These are phyloP conservation scores for Sphagnum magellanicum DNA, from an alignment of 228 moss, liverwort and hornwort species.

Conservation along the genomic window DNA sequence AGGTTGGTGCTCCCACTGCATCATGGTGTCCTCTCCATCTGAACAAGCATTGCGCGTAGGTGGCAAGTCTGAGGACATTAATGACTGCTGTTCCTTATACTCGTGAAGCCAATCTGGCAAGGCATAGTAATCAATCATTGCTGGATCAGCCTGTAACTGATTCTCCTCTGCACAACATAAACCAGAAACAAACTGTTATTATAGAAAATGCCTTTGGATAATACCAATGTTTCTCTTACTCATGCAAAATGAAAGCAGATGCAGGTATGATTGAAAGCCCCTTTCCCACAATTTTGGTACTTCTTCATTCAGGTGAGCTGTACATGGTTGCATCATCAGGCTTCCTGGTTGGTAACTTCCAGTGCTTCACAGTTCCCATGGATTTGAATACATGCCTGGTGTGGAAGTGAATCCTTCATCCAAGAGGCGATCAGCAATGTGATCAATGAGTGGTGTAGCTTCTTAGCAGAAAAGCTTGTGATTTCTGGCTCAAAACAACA, in stretches of 20 bases:
- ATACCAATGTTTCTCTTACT: neutral
- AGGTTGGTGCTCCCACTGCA: neutral
- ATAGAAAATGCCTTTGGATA: neutral
- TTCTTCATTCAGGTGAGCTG: neutral
- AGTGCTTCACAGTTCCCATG: neutral
- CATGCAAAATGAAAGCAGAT: neutral
- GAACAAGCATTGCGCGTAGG: constrained; percentile 5
- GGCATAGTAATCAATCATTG: constrained; percentile 35
- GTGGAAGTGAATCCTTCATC: too few species aligned
- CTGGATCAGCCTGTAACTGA: constrained; percentile 6
- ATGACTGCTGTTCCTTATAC: constrained; percentile 23
- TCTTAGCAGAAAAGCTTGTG: too few species aligned
- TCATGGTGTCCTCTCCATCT: constrained; percentile 7
- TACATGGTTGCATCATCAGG: neutral
- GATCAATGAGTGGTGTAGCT: too few species aligned
- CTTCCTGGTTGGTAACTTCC: neutral
- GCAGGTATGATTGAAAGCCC: neutral
- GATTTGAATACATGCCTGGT: too few species aligned
- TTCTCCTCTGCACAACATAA: constrained; percentile 21
- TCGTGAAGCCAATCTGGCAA: constrained; percentile 65
- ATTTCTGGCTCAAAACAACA: too few species aligned
- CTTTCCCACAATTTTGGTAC: neutral
- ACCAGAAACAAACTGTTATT: neutral
- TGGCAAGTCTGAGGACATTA: constrained; percentile 25
- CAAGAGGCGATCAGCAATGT: too few species aligned